phyloP scores from a whole-genome alignment of 2,329 filamentous ascomycete genomes.

The Pyrenochaeta sp. region DNA sequence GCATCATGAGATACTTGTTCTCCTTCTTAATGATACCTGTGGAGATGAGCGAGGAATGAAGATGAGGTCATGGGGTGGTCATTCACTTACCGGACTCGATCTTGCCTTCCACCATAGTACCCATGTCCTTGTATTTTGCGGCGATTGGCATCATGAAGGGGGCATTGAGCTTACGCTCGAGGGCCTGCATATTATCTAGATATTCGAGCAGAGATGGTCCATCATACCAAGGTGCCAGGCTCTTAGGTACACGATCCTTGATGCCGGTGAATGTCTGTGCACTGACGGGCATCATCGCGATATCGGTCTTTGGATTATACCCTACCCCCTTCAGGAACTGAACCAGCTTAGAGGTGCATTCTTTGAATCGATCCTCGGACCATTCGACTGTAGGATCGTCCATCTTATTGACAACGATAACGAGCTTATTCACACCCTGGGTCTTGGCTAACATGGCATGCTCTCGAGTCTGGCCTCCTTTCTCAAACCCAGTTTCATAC shows the following conservation, averaged over 20 bases:
- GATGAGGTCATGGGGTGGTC: not conserved
- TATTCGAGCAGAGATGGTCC: conserved; percentile 94
- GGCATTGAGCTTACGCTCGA: conserved; percentile 95
- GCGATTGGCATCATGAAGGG: conserved; percentile 99
- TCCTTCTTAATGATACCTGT: conserved; percentile 87
- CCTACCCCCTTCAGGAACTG: conserved; percentile 91
- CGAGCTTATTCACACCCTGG: conserved; percentile 94
- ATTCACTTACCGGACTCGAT: conserved; percentile 75
- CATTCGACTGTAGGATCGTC: conserved; percentile 96
- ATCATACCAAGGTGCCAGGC: conserved; percentile 81
- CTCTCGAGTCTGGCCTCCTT: conserved; percentile 95
- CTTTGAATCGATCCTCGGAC: conserved; percentile 90
- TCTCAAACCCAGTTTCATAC: conserved; percentile 98
- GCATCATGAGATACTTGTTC: conserved; percentile 90
- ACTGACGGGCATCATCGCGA: conserved; percentile 95
- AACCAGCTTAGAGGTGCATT: conserved; percentile 88
- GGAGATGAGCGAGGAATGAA: not conserved
- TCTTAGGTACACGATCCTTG: conserved; percentile 81
- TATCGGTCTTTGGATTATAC: conserved; percentile 92
- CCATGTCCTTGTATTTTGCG: conserved; percentile 96
- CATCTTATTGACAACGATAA: conserved; percentile 96
- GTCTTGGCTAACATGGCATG: conserved; percentile 98
- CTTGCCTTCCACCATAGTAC: conserved; percentile 97
- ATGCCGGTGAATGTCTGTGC: conserved; percentile 87
- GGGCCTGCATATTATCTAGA: conserved; percentile 89